Conservation (phyloP, 495 filamentous ascomycete species). For the Xylaria curta region DNA sequence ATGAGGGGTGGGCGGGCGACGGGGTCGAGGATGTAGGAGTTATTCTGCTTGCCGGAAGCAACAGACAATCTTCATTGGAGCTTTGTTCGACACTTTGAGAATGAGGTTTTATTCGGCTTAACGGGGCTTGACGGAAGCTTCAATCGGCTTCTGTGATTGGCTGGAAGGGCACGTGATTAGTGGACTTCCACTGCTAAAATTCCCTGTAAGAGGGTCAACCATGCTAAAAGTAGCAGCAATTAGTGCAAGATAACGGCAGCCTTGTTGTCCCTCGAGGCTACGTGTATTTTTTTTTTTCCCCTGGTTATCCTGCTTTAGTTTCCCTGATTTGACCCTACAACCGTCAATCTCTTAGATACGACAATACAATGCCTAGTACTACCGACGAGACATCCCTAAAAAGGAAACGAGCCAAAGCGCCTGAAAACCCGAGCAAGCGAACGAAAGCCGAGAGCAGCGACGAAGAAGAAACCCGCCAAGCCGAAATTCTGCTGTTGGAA, state of each 20-base stretch:
- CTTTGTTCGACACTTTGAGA: constrained; percentile 40
- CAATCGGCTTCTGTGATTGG: constrained; percentile 39
- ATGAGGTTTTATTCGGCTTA: constrained; percentile 59
- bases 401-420: constrained; percentile 50
- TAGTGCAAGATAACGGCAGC: background rate
- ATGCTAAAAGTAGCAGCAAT: constrained; percentile 8
- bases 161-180: constrained; percentile 38
- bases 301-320: background rate
- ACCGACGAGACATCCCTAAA: constrained; percentile 36
- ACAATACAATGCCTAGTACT: constrained; percentile 24
- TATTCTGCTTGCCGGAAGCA: constrained; percentile 42
- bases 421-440: constrained; percentile 47
- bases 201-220: background rate
- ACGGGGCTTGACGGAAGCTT: constrained; percentile 37
- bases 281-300: constrained; percentile 7
- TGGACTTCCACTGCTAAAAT: background rate
- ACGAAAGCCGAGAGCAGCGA: constrained; percentile 50
- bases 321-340: background rate
- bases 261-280: constrained; percentile 23
- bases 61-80: constrained; percentile 42
- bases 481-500: constrained; percentile 73
- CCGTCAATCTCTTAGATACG: background rate
- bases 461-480: constrained; percentile 55
- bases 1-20: constrained; percentile 25
- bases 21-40: constrained; percentile 49